These are phyloP conservation scores for Rhododendron vialii DNA, from an alignment of 148 eudicot genomes.

Conservation along the genomic window DNA sequence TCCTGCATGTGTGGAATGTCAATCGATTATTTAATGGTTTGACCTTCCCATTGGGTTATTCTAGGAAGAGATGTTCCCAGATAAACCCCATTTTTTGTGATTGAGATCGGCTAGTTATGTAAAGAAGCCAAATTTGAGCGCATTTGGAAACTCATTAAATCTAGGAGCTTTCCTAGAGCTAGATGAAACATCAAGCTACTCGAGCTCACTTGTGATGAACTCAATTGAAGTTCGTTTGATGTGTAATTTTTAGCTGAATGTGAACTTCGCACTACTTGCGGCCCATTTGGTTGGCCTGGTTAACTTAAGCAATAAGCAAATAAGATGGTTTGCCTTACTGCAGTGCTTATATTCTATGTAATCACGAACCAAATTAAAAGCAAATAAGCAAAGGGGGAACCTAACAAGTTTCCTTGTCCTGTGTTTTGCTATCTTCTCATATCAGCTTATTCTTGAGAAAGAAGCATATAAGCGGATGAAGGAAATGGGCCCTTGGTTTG, in stretches of 20 bases:
- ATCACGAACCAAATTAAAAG: neutral
- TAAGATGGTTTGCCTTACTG: neutral
- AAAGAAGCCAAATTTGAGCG: neutral
- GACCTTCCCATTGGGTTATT: neutral
- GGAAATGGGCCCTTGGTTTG: no score
- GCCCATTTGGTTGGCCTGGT: neutral
- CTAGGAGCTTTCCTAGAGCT: neutral
- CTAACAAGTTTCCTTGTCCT: no score
- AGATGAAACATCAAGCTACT: no score
- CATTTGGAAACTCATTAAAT: neutral
- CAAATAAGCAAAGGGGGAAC: neutral
- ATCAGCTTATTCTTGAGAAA: no score
- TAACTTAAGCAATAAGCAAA: neutral
- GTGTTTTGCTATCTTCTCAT: no score
- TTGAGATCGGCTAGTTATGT: neutral
- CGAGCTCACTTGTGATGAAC: neutral
- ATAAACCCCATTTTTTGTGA: neutral
- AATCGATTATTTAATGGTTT: neutral
- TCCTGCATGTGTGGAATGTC: neutral
- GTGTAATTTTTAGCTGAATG: neutral
- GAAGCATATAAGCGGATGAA: no score
- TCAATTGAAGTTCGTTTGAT: neutral
- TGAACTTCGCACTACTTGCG: neutral
- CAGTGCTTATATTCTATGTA: neutral
- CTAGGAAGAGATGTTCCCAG: neutral